These are phyloP conservation scores for Bisporella sp. DNA, from an alignment of 2,329 filamentous ascomycete species.

Conservation along the genomic window DNA sequence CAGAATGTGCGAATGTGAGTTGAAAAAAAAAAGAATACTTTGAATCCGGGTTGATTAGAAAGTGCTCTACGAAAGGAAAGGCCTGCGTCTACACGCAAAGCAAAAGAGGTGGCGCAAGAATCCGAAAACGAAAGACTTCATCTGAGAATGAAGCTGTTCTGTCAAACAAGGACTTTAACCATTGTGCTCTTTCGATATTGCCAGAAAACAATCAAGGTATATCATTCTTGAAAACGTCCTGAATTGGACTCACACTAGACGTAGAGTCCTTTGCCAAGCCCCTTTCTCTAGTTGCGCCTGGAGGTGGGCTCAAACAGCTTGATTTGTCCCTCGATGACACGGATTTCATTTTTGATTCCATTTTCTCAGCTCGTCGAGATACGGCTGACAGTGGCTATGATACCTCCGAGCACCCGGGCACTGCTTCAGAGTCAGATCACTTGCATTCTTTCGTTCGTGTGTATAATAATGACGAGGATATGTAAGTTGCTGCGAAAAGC, in stretches of 20 bases:
- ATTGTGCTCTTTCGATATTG: constrained; percentile 11
- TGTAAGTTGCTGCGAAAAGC: constrained; percentile 10
- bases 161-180: constrained; percentile 14
- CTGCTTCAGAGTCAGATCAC: constrained; percentile 8
- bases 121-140: constrained; percentile 12
- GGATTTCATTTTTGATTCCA: constrained; percentile 17
- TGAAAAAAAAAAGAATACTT: not conserved
- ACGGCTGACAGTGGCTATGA: constrained; percentile 14
- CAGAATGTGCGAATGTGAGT: constrained; percentile 37
- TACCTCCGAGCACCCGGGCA: constrained; percentile 10
- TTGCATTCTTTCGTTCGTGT: constrained; percentile 10
- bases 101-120: constrained; percentile 22
- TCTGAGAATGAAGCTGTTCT: not conserved
- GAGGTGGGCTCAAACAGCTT: constrained; percentile 40
- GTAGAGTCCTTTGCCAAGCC: constrained; percentile 29
- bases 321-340: constrained; percentile 37
- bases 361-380: constrained; percentile 14
- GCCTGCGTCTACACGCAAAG: constrained; percentile 24
- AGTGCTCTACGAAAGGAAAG: constrained; percentile 25
- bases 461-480: constrained; percentile 21
- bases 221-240: constrained; percentile 1
- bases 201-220: constrained; percentile 13
- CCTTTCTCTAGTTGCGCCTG: constrained; percentile 28
- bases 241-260: not conserved
- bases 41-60: not conserved